phyloP scores from a whole-genome alignment of 176 grass and related monocot genomes.

The Rhipidocladum racemiflorum region DNA sequence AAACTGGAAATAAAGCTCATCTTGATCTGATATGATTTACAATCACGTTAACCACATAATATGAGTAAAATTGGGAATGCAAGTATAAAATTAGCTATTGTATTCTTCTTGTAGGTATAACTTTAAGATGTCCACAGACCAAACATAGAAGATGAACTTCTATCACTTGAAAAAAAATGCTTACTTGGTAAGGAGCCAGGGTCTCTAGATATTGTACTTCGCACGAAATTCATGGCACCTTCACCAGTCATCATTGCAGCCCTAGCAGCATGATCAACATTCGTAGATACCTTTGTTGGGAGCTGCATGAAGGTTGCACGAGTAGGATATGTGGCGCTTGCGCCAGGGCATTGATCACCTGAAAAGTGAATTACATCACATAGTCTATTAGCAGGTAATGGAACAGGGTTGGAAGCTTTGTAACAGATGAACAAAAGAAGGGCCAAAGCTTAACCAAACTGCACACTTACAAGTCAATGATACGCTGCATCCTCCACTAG shows the following conservation, averaged over 20 bases:
- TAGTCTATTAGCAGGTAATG: background rate
- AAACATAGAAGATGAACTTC: background rate
- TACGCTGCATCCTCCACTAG: conserved; percentile 38
- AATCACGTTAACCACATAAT: conserved; percentile 4
- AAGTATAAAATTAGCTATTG: conserved; percentile 13
- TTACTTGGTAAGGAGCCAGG: conserved; percentile 39
- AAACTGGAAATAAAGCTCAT: background rate
- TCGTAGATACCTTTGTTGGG: conserved; percentile 28
- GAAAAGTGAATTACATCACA: conserved; percentile 30
- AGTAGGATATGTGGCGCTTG: conserved; percentile 39
- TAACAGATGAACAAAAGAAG: conserved; percentile 14
- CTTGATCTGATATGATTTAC: background rate
- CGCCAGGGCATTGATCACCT: conserved; percentile 65
- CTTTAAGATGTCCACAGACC: background rate
- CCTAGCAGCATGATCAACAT: conserved; percentile 43
- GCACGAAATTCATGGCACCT: conserved; percentile 55
- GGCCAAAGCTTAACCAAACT: conserved; percentile 16
- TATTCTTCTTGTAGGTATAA: background rate
- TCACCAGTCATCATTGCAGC: conserved; percentile 56
- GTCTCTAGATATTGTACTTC: conserved; percentile 36
- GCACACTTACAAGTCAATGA: conserved; percentile 48
- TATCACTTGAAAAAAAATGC: background rate
- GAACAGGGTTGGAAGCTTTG: no score
- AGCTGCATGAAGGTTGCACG: conserved; percentile 26
- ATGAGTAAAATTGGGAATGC: background rate